Conservation (phyloP, 257 asterid genomes). For the Capsicum rhomboideum region DNA sequence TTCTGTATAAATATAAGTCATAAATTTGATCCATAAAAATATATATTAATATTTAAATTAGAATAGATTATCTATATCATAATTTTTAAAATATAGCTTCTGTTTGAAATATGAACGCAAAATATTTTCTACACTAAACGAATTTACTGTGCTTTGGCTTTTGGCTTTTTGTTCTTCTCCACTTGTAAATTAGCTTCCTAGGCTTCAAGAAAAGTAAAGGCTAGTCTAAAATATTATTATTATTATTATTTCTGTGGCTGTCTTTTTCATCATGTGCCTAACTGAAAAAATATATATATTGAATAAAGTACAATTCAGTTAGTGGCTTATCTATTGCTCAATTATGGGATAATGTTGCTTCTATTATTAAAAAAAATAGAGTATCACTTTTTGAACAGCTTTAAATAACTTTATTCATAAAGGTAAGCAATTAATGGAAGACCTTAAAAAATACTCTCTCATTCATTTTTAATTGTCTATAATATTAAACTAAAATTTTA, state of each 20-base stretch:
- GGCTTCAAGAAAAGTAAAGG: neutral
- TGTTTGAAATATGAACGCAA: neutral
- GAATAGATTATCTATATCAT: too few species aligned
- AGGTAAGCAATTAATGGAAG: neutral
- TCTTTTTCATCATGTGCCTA: neutral
- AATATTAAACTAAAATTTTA: too few species aligned
- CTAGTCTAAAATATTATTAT: neutral
- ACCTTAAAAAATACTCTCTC: neutral
- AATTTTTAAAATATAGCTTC: too few species aligned
- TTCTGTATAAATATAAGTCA: neutral
- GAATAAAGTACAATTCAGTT: neutral
- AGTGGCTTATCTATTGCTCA: neutral
- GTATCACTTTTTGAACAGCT: neutral
- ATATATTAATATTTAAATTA: neutral
- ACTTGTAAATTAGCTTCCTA: neutral
- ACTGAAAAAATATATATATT: neutral
- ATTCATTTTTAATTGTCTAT: too few species aligned
- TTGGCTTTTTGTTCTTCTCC: neutral
- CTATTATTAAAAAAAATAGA: neutral
- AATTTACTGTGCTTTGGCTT: neutral
- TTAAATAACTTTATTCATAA: neutral
- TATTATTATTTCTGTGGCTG: neutral
- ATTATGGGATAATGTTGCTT: neutral
- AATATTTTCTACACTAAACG: neutral
- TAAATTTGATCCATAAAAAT: neutral